Percentiles rank a stretch among this genome's conserved stretches.
Evolutionary conservation across 2,329 filamentous ascomycete genomes (phyloP).

Genomic region (Shiraia bambusicola): DNA sequence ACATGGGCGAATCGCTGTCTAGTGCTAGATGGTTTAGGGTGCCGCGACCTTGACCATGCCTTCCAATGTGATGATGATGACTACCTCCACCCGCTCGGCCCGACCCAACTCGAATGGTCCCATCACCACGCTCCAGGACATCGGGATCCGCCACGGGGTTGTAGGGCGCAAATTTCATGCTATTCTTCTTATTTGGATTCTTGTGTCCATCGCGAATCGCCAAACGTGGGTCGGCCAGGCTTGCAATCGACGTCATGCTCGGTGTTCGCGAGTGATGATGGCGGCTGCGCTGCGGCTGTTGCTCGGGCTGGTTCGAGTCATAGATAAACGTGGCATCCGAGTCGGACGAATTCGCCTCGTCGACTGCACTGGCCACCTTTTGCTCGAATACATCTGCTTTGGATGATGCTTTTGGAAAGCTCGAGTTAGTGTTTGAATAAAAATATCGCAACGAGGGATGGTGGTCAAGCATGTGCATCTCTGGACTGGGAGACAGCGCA

Average conservation of each 20-base stretch:
- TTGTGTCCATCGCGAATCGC: constrained; percentile 64
- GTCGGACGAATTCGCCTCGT: constrained; percentile 94
- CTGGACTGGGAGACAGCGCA: constrained; percentile 30
- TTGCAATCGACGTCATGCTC: constrained; percentile 79
- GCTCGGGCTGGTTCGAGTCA: constrained; percentile 84
- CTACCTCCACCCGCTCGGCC: constrained; percentile 59
- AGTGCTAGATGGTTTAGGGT: constrained; percentile 68
- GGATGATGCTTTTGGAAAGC: constrained; percentile 67
- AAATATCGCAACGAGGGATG: constrained; percentile 36
- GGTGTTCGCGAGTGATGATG: constrained; percentile 88
- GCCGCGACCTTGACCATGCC: constrained; percentile 72
- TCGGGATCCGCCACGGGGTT: constrained; percentile 57
- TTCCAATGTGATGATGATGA: constrained; percentile 78
- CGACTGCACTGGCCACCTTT: constrained; percentile 92
- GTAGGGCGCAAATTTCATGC: constrained; percentile 90
- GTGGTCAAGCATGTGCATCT: constrained; percentile 27
- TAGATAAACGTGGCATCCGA: constrained; percentile 99
- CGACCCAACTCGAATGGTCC: constrained; percentile 44
- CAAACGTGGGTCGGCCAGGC: constrained; percentile 61
- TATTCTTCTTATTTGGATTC: constrained; percentile 74
- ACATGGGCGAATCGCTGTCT: constrained; percentile 62
- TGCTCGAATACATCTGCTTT: constrained; percentile 98
- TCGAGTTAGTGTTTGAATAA: constrained; percentile 40
- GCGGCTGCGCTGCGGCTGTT: constrained; percentile 63
- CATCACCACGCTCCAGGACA: constrained; percentile 42